Evolutionary conservation across 495 filamentous ascomycete species (phyloP), one percentile per base, ranked within the genome.

Genomic region (Polyplosphaeria fusca): DNA sequence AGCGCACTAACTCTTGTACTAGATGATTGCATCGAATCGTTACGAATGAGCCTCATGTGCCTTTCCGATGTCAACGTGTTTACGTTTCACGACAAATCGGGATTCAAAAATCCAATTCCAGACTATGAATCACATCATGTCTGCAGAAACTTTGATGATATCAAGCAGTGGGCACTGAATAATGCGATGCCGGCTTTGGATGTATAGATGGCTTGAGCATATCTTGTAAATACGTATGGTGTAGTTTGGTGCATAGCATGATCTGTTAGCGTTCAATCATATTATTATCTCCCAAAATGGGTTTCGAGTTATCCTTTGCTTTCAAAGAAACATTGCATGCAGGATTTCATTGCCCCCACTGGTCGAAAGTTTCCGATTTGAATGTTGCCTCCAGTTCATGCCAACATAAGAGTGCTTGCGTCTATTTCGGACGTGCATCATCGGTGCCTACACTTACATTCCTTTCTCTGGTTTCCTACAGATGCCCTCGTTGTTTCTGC

Each of bases 1-100:
- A n/a, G n/a, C 18, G 28, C 9, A 26, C 23, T 42, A 27, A 43
- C 18, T 27, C 16, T 11, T 18, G 28, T 1, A 5, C 5, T 52
- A 65, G 71, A 80, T 53, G 74, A 79, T 57, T 80, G 77, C 67
- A 74, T 80, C 46, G 77, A 80, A 55, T 71, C 74, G 22, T 63
- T 79, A 13, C 56, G 78, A 28, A 65, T 76, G 64, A 78, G 76
- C 57, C 67, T 78, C 49, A 76, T 78, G 72, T 79, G 76, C 62
- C 73, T 74, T 51, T 70, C 73, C 39, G 77, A 79, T 55, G 56
- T 79, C 30, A 71, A 74, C 24, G 71, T 80, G 11, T 77, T 79
- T 55, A 79, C 76, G n/a, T 79, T 79, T 66, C 64, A 74, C 39
- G 50, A 57, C 46, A 48, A 69, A 18, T 67, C 68, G 1, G 71